Conservation (phyloP, 1,284 basidiomycete genomes). For the Volvariella surrecta region DNA sequence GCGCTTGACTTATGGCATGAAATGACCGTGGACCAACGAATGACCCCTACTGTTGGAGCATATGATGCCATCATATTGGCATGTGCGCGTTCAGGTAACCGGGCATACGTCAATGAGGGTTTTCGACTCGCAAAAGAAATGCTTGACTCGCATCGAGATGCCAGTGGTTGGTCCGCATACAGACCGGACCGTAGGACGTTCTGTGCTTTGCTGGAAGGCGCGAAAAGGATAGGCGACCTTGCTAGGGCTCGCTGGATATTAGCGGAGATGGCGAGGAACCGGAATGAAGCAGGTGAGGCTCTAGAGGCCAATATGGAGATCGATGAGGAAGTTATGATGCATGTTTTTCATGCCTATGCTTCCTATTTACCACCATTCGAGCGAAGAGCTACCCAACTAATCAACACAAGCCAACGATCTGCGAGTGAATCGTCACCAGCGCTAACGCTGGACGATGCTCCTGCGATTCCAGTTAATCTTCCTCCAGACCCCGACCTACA, state of each 20-base stretch:
- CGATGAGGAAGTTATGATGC: slow-evolving; percentile 71
- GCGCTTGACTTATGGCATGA: slow-evolving; percentile 92
- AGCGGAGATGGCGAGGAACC: slow-evolving; percentile 66
- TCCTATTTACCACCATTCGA: slow-evolving; percentile 68
- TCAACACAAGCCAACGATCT: slow-evolving; percentile 14
- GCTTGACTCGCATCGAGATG: slow-evolving; percentile 67
- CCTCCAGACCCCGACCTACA: slow-evolving; percentile 7
- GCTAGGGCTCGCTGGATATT: slow-evolving; percentile 84
- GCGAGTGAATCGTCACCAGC: background rate
- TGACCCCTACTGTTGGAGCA: slow-evolving; percentile 59
- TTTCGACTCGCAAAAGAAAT: slow-evolving; percentile 77
- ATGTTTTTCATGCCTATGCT: slow-evolving; percentile 86
- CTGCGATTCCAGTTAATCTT: slow-evolving; percentile 2
- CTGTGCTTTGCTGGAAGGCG: slow-evolving; percentile 80
- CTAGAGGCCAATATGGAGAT: slow-evolving; percentile 29
- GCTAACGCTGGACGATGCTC: slow-evolving; percentile 1
- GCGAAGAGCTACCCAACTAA: slow-evolving; percentile 30
- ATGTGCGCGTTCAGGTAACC: slow-evolving; percentile 56
- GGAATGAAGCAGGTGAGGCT: slow-evolving; percentile 9
- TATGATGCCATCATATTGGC: slow-evolving; percentile 83
- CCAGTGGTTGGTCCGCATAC: slow-evolving; percentile 44
- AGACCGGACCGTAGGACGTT: slow-evolving; percentile 69
- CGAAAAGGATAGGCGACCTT: slow-evolving; percentile 82
- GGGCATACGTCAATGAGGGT: slow-evolving; percentile 64
- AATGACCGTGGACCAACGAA: slow-evolving; percentile 66